phyloP scores from a whole-genome alignment of 1,139 yeast species.

The Protomyces pachydermus region DNA sequence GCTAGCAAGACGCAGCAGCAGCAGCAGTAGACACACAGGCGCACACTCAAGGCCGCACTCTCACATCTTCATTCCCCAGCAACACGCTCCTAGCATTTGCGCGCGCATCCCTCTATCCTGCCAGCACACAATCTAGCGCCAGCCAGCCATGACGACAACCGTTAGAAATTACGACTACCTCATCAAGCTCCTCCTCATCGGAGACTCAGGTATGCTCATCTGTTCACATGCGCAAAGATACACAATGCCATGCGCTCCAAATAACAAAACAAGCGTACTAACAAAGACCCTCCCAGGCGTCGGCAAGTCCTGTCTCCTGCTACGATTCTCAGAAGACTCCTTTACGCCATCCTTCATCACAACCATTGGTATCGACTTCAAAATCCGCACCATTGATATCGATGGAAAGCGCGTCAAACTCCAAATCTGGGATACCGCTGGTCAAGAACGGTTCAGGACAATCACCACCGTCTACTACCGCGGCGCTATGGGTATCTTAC shows the following conservation, averaged over 20 bases:
- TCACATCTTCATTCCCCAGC: no score
- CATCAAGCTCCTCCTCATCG: conserved; percentile 87
- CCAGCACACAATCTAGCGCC: not conserved
- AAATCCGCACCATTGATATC: conserved; percentile 90
- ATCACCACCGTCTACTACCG: conserved; percentile 97
- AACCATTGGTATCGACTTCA: conserved; percentile 96
- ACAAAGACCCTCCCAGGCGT: conserved; percentile 46
- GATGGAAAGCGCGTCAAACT: conserved; percentile 89
- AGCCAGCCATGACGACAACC: conserved; percentile 35
- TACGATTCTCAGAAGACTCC: conserved; percentile 94
- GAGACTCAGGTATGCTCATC: conserved; percentile 62
- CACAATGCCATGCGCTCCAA: not conserved
- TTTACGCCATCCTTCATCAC: conserved; percentile 95
- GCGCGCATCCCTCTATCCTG: no score
- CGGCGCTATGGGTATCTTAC: conserved; percentile 96
- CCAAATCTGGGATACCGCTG: conserved; percentile 99
- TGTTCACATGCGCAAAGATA: not conserved
- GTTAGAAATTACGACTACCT: conserved; percentile 88
- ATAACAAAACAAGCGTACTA: not conserved
- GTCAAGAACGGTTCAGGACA: conserved; percentile 96
- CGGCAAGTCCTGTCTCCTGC: conserved; percentile 89
- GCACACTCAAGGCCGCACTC: no score
- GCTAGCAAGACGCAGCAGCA: no score
- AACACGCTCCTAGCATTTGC: no score
- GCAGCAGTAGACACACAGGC: no score